A percentile compares a stretch with the other conserved stretches of the same genome.
These are phyloP conservation scores for Chrysanthemum seticuspe DNA, from an alignment of 129 eudicot genomes.

Conservation along the genomic window DNA sequence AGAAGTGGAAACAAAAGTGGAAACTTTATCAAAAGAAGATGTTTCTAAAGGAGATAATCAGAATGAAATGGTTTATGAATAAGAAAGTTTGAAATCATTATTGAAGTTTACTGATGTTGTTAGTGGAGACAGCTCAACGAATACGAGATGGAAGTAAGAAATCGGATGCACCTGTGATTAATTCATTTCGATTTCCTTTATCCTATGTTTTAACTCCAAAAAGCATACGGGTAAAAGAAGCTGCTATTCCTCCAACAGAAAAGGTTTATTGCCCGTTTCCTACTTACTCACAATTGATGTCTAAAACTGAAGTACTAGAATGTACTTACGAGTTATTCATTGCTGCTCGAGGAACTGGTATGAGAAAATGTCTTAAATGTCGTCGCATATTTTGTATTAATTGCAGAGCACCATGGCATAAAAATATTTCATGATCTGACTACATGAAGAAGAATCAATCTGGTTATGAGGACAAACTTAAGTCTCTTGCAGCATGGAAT, in stretches of 20 bases:
- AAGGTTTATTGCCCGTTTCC: too few species aligned
- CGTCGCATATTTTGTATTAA: too few species aligned
- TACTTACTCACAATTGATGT: too few species aligned
- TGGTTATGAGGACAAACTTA: conserved; percentile 44
- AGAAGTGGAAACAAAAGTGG: conserved; percentile 7
- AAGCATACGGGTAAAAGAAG: too few species aligned
- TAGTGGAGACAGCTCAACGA: too few species aligned
- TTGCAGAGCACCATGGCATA: too few species aligned
- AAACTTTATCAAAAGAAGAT: conserved; percentile 27
- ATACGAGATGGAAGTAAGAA: conserved; percentile 46
- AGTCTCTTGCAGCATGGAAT: conserved; percentile 39
- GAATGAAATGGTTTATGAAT: conserved; percentile 28
- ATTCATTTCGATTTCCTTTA: conserved; percentile 69
- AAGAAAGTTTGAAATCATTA: conserved; percentile 38
- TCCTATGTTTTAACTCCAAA: conserved; percentile 51
- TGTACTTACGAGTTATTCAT: too few species aligned
- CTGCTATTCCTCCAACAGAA: too few species aligned
- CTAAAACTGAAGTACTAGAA: too few species aligned
- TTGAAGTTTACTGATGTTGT: conserved; percentile 13
- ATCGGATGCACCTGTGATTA: conserved; percentile 45
- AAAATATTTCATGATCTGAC: conserved; percentile 23
- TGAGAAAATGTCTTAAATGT: too few species aligned
- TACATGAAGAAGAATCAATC: conserved; percentile 30
- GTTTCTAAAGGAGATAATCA: conserved; percentile 22
- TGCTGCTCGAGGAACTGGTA: too few species aligned